Evolutionary conservation across 805 yeast genomes (phyloP).

Genomic region (Candida ipomoeae): DNA sequence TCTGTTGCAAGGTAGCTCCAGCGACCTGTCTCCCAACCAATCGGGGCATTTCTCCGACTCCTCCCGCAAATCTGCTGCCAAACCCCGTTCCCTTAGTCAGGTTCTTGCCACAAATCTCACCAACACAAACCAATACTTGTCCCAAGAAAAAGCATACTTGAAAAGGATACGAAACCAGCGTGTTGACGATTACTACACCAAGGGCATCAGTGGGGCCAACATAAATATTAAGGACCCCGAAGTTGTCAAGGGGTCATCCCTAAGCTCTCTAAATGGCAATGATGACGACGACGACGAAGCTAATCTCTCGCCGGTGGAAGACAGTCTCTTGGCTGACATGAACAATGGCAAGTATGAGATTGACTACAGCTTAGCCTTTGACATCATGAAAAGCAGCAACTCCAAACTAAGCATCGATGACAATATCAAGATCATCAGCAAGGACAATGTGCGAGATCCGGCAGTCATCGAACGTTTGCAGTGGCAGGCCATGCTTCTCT

Average conservation of each 20-base stretch:
- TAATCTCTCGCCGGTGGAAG: conserved; percentile 15
- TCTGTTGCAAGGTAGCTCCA: conserved; percentile 3
- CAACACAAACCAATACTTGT: conserved; percentile 39
- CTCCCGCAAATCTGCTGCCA: conserved; percentile 7
- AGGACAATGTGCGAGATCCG: conserved; percentile 41
- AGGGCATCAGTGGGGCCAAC: conserved; percentile 50
- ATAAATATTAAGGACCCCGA: conserved; percentile 15
- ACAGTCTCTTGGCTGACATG: conserved; percentile 34
- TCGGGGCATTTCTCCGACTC: conserved; percentile 6
- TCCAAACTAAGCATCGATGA: conserved; percentile 25
- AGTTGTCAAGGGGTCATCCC: not conserved
- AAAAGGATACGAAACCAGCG: conserved; percentile 57
- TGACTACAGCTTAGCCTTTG: conserved; percentile 40
- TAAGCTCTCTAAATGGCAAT: conserved; percentile 11
- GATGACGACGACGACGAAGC: conserved; percentile 33
- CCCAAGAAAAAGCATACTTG: conserved; percentile 66
- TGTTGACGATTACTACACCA: conserved; percentile 69
- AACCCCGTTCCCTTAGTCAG: conserved; percentile 14
- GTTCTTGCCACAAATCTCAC: conserved; percentile 14
- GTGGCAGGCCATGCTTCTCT: conserved; percentile 92
- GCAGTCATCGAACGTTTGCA: conserved; percentile 73
- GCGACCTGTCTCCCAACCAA: not conserved
- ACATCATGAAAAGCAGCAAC: conserved; percentile 29
- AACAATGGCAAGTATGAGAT: conserved; percentile 46
- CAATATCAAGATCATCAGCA: conserved; percentile 32